A percentile compares a stretch with the other conserved stretches of the same genome.
phyloP scores from a whole-genome alignment of 75 land plant genomes.

The Pinus tabuliformis region DNA sequence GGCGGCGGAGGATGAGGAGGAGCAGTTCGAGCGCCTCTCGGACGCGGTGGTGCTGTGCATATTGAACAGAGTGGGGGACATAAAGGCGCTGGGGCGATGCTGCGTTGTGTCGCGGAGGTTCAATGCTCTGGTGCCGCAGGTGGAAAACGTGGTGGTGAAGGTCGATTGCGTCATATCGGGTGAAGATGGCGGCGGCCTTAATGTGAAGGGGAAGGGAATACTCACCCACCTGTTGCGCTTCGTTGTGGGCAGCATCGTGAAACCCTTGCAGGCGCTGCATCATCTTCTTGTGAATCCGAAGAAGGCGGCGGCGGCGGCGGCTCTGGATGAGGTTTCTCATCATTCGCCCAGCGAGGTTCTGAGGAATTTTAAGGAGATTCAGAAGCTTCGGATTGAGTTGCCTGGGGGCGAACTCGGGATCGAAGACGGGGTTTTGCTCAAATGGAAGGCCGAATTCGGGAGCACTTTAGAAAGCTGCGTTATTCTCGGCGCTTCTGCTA shows the following conservation, averaged over 20 bases:
- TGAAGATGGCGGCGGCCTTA: constrained; percentile 8
- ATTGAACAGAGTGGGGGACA: constrained; percentile 85
- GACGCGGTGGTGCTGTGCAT: constrained; percentile 77
- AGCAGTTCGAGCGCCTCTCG: constrained; percentile 32
- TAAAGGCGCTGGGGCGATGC: constrained; percentile 95
- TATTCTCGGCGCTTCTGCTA: constrained; percentile 33
- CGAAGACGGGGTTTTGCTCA: constrained; percentile 37
- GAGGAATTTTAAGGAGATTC: constrained; percentile 22
- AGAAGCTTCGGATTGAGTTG: constrained; percentile 28
- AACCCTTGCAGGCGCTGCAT: constrained; percentile 50
- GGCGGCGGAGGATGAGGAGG: too few species aligned
- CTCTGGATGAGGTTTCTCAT: constrained; percentile 25
- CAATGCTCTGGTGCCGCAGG: constrained; percentile 63
- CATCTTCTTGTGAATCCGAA: constrained; percentile 41
- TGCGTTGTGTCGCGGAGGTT: constrained; percentile 89
- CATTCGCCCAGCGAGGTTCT: constrained; percentile 60
- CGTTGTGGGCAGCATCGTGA: constrained; percentile 36
- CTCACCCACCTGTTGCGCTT: constrained; percentile 34
- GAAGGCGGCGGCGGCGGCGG: constrained; percentile 17
- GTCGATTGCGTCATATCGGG: constrained; percentile 86
- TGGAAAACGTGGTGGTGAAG: constrained; percentile 74
- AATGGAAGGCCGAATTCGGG: constrained; percentile 66
- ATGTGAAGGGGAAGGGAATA: constrained; percentile 39
- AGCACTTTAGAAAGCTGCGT: constrained; percentile 43
- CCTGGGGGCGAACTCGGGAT: constrained; percentile 32